Evolutionary conservation across 495 filamentous ascomycete species (phyloP).

Genomic region (Daldinia bambusicola): DNA sequence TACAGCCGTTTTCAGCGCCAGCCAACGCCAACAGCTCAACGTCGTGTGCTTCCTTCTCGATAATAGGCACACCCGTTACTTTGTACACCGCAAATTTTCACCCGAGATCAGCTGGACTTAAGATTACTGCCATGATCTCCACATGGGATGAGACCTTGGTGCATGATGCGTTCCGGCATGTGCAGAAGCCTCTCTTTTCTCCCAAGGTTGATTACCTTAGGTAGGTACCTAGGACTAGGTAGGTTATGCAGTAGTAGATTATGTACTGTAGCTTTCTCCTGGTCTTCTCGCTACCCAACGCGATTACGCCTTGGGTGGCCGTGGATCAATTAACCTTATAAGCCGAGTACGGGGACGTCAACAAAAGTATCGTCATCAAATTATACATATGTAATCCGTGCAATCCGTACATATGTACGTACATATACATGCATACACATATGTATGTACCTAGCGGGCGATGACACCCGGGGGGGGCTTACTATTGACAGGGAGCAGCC

Average conservation of each 20-base stretch:
- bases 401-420: slow-evolving; percentile 10
- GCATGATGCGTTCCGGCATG: slow-evolving; percentile 47
- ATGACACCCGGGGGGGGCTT: slow-evolving; percentile 25
- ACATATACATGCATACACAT: slow-evolving; percentile 8
- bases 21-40: slow-evolving; percentile 23
- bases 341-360: slow-evolving; percentile 17
- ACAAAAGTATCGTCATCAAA: slow-evolving; percentile 35
- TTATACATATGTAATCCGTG: neutral
- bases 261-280: slow-evolving; percentile 12
- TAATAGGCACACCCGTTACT: slow-evolving; percentile 27
- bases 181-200: slow-evolving; percentile 41
- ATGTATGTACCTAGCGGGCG: slow-evolving; percentile 1
- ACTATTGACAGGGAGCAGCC: slow-evolving; percentile 37
- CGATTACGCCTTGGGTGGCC: slow-evolving; percentile 37
- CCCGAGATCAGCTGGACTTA: slow-evolving; percentile 48
- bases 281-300: slow-evolving; percentile 44
- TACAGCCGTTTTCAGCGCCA: slow-evolving; percentile 20
- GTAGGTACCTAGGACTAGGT: too few relatives aligned
- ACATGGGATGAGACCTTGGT: slow-evolving; percentile 46
- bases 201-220: slow-evolving; percentile 33
- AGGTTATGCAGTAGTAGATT: too few relatives aligned
- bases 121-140: slow-evolving; percentile 47
- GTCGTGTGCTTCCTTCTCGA: slow-evolving; percentile 35
- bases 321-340: slow-evolving; percentile 41
- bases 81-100: slow-evolving; percentile 48